Evolutionary conservation across 305 asterid genomes (phyloP).

Genomic region (Striga hermonthica): DNA sequence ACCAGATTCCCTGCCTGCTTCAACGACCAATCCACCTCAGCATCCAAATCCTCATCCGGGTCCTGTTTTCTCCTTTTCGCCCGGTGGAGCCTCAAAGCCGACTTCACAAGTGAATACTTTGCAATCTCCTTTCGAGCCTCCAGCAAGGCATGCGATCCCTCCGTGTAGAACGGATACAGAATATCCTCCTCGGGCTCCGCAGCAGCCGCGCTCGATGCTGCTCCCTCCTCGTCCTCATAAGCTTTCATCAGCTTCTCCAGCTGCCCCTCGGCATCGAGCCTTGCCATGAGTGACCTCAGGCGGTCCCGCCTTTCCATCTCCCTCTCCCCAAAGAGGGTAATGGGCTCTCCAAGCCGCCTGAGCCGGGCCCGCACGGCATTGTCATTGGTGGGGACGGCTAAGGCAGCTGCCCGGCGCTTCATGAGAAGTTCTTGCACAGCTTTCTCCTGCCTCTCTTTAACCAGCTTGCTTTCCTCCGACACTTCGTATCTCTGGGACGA

Average conservation of each 20-base stretch:
- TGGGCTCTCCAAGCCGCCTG: conserved; percentile 84
- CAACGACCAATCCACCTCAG: conserved; percentile 79
- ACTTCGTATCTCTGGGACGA: conserved; percentile 57
- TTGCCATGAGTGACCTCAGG: conserved; percentile 69
- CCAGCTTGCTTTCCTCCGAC: conserved; percentile 66
- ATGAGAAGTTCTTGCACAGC: conserved; percentile 77
- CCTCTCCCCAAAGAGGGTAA: conserved; percentile 85
- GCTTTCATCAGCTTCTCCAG: conserved; percentile 90
- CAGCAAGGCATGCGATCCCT: conserved; percentile 64
- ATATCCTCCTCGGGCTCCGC: conserved; percentile 68
- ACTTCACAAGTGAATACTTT: conserved; percentile 66
- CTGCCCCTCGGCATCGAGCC: conserved; percentile 81
- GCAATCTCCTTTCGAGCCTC: conserved; percentile 72
- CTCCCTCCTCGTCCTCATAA: conserved; percentile 84
- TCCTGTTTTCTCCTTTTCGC: conserved; percentile 80
- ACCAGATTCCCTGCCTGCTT: conserved; percentile 61
- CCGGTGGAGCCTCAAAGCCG: conserved; percentile 72
- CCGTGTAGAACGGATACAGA: conserved; percentile 88
- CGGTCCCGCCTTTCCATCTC: conserved; percentile 97
- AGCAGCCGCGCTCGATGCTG: conserved; percentile 39
- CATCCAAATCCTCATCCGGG: conserved; percentile 96
- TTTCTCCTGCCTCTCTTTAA: conserved; percentile 73
- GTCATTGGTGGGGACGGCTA: conserved; percentile 91
- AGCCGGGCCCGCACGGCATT: conserved; percentile 76
- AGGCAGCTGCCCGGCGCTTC: conserved; percentile 90